Evolutionary conservation across 768 basidiomycete genomes (phyloP).

Genomic region (Imleria badia): DNA sequence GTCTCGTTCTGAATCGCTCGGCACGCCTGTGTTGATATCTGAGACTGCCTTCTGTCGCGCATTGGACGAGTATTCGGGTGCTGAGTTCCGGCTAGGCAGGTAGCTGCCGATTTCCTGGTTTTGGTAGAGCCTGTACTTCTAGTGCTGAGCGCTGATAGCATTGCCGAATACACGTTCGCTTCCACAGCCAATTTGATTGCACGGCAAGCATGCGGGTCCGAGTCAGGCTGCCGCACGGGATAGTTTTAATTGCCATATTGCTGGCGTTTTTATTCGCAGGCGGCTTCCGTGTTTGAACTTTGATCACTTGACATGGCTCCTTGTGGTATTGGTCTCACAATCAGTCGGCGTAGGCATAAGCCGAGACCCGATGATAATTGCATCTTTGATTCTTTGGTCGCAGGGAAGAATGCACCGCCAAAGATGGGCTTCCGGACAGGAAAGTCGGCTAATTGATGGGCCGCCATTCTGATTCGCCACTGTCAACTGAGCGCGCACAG

Average conservation of each 20-base stretch:
- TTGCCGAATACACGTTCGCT: background rate
- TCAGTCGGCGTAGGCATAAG: background rate
- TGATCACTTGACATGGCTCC: background rate
- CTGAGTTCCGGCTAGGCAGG: conserved; percentile 80
- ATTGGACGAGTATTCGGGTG: conserved; percentile 67
- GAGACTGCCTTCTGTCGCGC: conserved; percentile 66
- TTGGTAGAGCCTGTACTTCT: conserved; percentile 4
- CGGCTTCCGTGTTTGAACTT: background rate
- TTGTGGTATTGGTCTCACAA: background rate
- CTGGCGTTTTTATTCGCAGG: background rate
- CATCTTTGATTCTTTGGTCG: background rate
- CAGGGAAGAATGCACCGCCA: background rate
- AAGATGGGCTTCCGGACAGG: background rate
- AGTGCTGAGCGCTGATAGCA: background rate
- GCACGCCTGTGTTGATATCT: conserved; percentile 35
- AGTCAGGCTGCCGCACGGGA: background rate
- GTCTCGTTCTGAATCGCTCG: background rate
- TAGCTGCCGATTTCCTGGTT: conserved; percentile 31
- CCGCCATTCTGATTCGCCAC: background rate
- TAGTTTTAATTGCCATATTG: too few species aligned
- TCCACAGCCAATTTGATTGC: background rate
- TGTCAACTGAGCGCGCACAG: background rate
- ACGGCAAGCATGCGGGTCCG: background rate
- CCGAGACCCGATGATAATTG: background rate
- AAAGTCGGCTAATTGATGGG: background rate